A percentile compares a stretch with the other conserved stretches of the same genome.
phyloP scores from a whole-genome alignment of 2,329 filamentous ascomycete genomes.

The Scedosporium aurantiacum region DNA sequence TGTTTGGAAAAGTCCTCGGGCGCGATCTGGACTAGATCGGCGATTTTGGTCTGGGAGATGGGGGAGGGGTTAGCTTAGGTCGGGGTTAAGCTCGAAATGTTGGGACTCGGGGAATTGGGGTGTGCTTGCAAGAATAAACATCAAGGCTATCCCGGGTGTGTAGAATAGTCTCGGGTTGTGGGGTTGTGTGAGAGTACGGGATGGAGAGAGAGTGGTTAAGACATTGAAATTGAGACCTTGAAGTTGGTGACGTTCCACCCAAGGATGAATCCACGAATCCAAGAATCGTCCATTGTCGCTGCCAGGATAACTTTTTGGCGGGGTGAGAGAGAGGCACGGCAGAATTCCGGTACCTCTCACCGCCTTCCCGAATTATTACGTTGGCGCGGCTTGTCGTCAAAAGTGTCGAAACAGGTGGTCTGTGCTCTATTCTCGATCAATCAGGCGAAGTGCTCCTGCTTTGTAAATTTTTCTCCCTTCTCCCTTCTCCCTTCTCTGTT shows the following conservation, averaged over 20 bases:
- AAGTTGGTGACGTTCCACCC: neutral
- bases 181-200: neutral
- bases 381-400: neutral
- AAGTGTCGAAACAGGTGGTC: neutral
- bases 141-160: slow-evolving; percentile 13
- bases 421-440: neutral
- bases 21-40: slow-evolving; percentile 86
- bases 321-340: neutral
- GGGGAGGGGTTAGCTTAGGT: slow-evolving; percentile 4
- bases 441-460: neutral
- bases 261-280: neutral
- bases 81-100: too few species aligned
- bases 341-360: neutral
- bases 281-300: too few species aligned
- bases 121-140: slow-evolving; percentile 40
- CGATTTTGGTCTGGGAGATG: slow-evolving; percentile 65
- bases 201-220: neutral
- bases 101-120: neutral
- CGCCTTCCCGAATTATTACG: neutral
- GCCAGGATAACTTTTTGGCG: neutral
- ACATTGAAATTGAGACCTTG: neutral
- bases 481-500: neutral
- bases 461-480: neutral
- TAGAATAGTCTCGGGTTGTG: neutral
- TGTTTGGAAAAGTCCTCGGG: slow-evolving; percentile 80